Conservation (phyloP, 2,329 filamentous ascomycete genomes). For the Colletotrichum graminicola region DNA sequence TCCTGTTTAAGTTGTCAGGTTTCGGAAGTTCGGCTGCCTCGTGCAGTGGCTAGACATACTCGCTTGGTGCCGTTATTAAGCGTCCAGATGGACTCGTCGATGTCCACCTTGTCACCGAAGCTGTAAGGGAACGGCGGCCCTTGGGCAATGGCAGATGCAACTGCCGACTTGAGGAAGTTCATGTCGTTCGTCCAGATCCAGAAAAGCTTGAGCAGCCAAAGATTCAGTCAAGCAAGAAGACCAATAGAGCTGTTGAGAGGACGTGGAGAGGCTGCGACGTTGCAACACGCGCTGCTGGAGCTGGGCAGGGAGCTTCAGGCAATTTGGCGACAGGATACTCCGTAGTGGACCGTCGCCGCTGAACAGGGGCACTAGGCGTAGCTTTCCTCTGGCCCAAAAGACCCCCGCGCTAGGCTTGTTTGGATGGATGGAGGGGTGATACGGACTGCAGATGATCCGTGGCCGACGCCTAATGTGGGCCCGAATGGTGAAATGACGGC, state of each 20-base stretch:
- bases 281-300: slow-evolving; percentile 32
- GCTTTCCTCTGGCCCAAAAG: slow-evolving; percentile 18
- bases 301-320: slow-evolving; percentile 28
- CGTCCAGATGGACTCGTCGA: slow-evolving; percentile 96
- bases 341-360: slow-evolving; percentile 28
- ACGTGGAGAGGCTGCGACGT: slow-evolving; percentile 26
- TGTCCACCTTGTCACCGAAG: slow-evolving; percentile 92
- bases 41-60: slow-evolving; percentile 61
- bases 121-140: slow-evolving; percentile 92
- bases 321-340: slow-evolving; percentile 41
- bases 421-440: slow-evolving; percentile 42
- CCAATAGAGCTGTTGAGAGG: slow-evolving; percentile 5
- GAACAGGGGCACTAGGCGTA: slow-evolving; percentile 22
- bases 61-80: slow-evolving; percentile 93
- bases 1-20: slow-evolving; percentile 68
- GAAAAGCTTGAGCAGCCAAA: background rate
- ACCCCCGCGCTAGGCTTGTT: slow-evolving; percentile 41
- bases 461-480: slow-evolving; percentile 22
- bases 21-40: background rate
- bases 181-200: slow-evolving; percentile 61
- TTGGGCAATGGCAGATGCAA: slow-evolving; percentile 96
- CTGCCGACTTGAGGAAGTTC: slow-evolving; percentile 98
- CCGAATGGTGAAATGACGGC: slow-evolving; percentile 8
- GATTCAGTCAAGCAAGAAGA: slow-evolving; percentile 1
- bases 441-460: slow-evolving; percentile 34